A percentile compares a stretch with the other conserved stretches of the same genome.
These are phyloP conservation scores for Ananas comosus DNA, from an alignment of 176 grass and related monocot species.

Conservation along the genomic window DNA sequence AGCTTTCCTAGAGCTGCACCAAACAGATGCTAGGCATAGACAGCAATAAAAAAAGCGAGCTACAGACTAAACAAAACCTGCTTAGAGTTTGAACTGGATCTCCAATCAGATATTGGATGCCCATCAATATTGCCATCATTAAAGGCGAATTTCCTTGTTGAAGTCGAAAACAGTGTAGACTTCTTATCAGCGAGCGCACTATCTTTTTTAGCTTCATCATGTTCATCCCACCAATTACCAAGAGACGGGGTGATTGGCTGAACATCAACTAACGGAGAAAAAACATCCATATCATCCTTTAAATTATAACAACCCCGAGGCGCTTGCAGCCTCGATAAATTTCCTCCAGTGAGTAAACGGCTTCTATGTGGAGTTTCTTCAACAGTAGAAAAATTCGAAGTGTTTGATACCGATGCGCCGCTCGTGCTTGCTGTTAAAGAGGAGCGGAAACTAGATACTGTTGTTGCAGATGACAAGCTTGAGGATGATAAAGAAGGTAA, in stretches of 20 bases:
- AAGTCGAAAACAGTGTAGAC: conserved; percentile 22
- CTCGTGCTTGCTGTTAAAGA: conserved; percentile 37
- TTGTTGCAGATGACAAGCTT: conserved; percentile 37
- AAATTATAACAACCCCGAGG: conserved; percentile 52
- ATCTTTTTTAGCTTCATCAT: conserved; percentile 60
- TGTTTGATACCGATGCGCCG: conserved; percentile 27
- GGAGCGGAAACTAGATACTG: conserved; percentile 43
- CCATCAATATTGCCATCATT: conserved; percentile 45
- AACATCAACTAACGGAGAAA: conserved; percentile 95
- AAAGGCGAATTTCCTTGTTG: conserved; percentile 54
- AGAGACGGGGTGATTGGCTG: conserved; percentile 90
- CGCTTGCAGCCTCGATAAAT: conserved; percentile 50
- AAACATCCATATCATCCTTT: conserved; percentile 99
- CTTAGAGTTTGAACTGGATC: conserved; percentile 50
- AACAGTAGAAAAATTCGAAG: conserved; percentile 20
- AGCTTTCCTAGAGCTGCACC: too few relatives aligned
- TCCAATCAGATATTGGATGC: conserved; percentile 69
- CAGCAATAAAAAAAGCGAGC: not conserved
- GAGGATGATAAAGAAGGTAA: conserved; percentile 54
- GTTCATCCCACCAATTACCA: conserved; percentile 76
- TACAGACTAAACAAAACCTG: conserved; percentile 39
- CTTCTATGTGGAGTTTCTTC: conserved; percentile 58
- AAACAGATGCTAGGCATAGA: not conserved
- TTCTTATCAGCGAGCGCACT: conserved; percentile 57
- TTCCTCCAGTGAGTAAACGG: conserved; percentile 38